Conservation (phyloP, 2,329 filamentous ascomycete species). For the Daldinia sp. region DNA sequence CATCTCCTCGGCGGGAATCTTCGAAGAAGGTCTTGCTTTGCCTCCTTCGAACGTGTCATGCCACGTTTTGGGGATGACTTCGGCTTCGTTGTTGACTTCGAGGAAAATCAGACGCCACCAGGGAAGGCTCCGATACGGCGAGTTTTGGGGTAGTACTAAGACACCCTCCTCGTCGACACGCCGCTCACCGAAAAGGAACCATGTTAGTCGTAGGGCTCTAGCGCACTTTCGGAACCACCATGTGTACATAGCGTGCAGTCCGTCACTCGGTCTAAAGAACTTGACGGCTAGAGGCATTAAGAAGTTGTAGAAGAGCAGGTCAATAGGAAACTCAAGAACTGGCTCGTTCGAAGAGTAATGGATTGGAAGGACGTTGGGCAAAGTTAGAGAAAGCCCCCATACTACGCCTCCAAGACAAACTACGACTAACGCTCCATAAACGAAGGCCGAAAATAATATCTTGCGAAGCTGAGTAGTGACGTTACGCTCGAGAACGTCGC, state of each 20-base stretch:
- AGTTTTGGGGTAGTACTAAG: constrained; percentile 60
- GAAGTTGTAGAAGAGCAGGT: constrained; percentile 97
- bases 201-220: constrained; percentile 80
- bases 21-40: constrained; percentile 57
- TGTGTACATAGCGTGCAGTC: constrained; percentile 84
- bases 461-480: constrained; percentile 94
- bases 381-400: constrained; percentile 81
- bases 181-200: constrained; percentile 92
- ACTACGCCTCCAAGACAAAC: constrained; percentile 95
- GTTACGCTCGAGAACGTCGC: constrained; percentile 93
- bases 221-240: constrained; percentile 98
- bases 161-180: constrained; percentile 84
- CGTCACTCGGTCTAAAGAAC: constrained; percentile 86
- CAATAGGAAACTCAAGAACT: constrained; percentile 92
- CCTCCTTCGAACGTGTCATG: constrained; percentile 64
- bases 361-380: constrained; percentile 83
- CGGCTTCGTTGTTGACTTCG: constrained; percentile 57
- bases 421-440: constrained; percentile 93
- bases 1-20: constrained; percentile 55
- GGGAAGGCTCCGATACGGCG: constrained; percentile 51
- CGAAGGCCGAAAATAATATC: constrained; percentile 94
- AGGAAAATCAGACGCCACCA: constrained; percentile 61
- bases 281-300: constrained; percentile 88
- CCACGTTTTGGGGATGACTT: constrained; percentile 70
- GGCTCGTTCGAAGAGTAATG: constrained; percentile 95